A percentile compares a stretch with the other conserved stretches of the same genome.
Conservation (phyloP, 805 yeast genomes). For the Candida patagonica region DNA sequence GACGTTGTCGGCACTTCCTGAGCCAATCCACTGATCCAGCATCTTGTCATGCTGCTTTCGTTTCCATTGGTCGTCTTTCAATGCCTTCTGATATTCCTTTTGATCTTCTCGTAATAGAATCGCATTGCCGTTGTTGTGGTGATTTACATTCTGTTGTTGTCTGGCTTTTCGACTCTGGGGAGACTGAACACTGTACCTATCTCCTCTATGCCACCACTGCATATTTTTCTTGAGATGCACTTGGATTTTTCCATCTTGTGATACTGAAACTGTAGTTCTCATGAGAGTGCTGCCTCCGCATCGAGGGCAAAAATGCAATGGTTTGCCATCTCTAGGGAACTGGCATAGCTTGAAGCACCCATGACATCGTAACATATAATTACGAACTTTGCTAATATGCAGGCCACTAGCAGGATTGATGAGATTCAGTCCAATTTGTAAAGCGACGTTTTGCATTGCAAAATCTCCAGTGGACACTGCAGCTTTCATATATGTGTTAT, state of each 20-base stretch:
- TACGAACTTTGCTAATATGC: slow-evolving; percentile 75
- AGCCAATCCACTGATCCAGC: slow-evolving; percentile 84
- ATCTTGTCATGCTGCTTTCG: slow-evolving; percentile 78
- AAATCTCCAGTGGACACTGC: slow-evolving; percentile 94
- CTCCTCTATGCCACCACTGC: slow-evolving; percentile 90
- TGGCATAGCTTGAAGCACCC: slow-evolving; percentile 87
- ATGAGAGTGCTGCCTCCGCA: slow-evolving; percentile 92
- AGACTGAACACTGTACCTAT: slow-evolving; percentile 70
- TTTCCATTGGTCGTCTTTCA: slow-evolving; percentile 83
- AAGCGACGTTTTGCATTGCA: slow-evolving; percentile 91
- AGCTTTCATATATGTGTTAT: slow-evolving; percentile 40
- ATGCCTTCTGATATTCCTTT: slow-evolving; percentile 80
- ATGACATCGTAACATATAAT: slow-evolving; percentile 93
- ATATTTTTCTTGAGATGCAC: slow-evolving; percentile 87
- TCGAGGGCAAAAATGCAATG: slow-evolving; percentile 79
- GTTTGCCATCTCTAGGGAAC: slow-evolving; percentile 59
- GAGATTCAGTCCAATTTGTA: slow-evolving; percentile 81
- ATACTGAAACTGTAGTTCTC: slow-evolving; percentile 84
- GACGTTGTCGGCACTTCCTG: slow-evolving; percentile 72
- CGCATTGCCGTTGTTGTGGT: slow-evolving; percentile 73
- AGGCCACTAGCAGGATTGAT: slow-evolving; percentile 80
- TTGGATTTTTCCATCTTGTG: slow-evolving; percentile 67
- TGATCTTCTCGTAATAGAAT: slow-evolving; percentile 88
- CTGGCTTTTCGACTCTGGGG: slow-evolving; percentile 79
- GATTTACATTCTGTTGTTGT: slow-evolving; percentile 26